These are phyloP conservation scores for Citrus medica DNA, from an alignment of 345 rosid species.

Conservation along the genomic window DNA sequence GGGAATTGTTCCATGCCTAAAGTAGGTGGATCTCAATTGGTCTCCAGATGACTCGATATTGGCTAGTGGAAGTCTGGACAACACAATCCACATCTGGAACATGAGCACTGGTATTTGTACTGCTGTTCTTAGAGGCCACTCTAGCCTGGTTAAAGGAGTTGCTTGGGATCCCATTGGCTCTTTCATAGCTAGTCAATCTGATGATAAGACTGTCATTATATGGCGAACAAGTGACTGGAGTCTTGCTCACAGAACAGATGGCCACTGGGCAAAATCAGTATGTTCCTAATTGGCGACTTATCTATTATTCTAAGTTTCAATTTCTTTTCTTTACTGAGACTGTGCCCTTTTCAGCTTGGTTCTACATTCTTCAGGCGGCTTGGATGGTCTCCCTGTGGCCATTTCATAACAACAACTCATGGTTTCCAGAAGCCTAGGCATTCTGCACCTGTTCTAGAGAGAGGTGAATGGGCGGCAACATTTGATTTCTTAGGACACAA, in stretches of 20 bases:
- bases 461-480: slow-evolving; percentile 98
- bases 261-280: slow-evolving; percentile 99
- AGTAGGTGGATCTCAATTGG: slow-evolving; percentile 99
- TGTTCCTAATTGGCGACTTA: slow-evolving; percentile 13
- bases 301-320: slow-evolving; percentile 7
- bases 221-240: slow-evolving; percentile 99
- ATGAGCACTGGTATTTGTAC: slow-evolving; percentile 91
- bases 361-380: slow-evolving; percentile 99
- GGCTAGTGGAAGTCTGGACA: slow-evolving; percentile 98
- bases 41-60: slow-evolving; percentile 95
- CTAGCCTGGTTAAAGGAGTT: slow-evolving; percentile 96
- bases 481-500: slow-evolving; percentile 98
- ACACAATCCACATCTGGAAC: slow-evolving; percentile 93
- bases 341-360: slow-evolving; percentile 62
- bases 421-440: slow-evolving; percentile 99
- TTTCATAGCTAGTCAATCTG: slow-evolving; percentile 97
- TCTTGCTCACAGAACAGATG: slow-evolving; percentile 90
- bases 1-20: slow-evolving; percentile 46
- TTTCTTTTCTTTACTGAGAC: slow-evolving; percentile 19
- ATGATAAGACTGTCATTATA: slow-evolving; percentile 96
- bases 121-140: slow-evolving; percentile 97
- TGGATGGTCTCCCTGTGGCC: slow-evolving; percentile 99
- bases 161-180: slow-evolving; percentile 99
- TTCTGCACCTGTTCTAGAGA: slow-evolving; percentile 98
- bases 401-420: slow-evolving; percentile 94